A percentile compares a stretch with the other conserved stretches of the same genome.
Evolutionary conservation across 164 flowering plant species (phyloP).

Genomic region (Sextonia rubra): DNA sequence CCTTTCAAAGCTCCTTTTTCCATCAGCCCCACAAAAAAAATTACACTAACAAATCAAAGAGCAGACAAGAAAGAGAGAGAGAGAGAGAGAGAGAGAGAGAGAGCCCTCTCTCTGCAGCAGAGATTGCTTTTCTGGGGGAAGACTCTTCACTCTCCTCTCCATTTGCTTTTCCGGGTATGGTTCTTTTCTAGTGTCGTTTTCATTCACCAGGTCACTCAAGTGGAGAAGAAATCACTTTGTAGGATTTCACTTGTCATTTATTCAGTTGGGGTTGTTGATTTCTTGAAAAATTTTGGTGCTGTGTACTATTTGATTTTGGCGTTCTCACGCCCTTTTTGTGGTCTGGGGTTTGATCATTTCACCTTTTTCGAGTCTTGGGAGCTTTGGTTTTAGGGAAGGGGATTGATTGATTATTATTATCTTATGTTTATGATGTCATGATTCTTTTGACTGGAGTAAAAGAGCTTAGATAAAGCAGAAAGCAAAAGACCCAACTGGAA

Average conservation of each 20-base stretch:
- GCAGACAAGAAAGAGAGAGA: constrained; percentile 2
- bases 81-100: constrained; percentile 5
- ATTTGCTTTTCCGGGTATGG: constrained; percentile 5
- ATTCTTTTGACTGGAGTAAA: constrained; percentile 43
- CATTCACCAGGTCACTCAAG: neutral
- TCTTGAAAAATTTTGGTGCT: neutral
- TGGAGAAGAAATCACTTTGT: constrained; percentile 8
- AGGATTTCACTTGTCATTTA: constrained; percentile 2
- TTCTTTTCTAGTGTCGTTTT: neutral
- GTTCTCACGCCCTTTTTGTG: constrained; percentile 5
- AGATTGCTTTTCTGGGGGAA: constrained; percentile 7
- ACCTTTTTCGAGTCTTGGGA: constrained; percentile 32
- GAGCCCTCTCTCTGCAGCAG: constrained; percentile 5
- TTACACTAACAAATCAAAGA: too few species aligned
- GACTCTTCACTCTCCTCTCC: constrained; percentile 4
- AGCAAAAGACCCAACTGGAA: constrained; percentile 13
- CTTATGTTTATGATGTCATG: constrained; percentile 27
- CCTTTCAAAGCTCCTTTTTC: neutral
- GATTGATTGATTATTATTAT: constrained; percentile 25
- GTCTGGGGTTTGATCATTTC: constrained; percentile 44
- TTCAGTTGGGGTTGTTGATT: neutral
- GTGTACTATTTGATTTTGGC: constrained; percentile 10
- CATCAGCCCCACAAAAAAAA: neutral
- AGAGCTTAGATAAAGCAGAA: constrained; percentile 25
- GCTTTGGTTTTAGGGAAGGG: constrained; percentile 32